Base-by-base conservation (phyloP, 2,329 filamentous ascomycete genomes). In the Eutypella sp. region DNA sequence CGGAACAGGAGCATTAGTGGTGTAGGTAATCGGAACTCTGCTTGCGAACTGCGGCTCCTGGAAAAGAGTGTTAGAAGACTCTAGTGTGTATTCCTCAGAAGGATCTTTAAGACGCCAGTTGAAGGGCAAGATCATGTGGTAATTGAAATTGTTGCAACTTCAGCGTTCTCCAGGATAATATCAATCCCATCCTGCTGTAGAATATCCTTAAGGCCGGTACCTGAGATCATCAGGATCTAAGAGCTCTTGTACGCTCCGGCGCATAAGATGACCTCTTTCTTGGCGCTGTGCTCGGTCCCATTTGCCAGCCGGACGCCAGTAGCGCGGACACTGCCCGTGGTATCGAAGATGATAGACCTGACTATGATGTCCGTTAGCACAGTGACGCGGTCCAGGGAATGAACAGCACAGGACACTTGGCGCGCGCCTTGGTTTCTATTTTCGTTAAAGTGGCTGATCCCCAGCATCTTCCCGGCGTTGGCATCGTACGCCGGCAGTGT, bases 81-180 rank as follows among this genome's bases (percentile, higher is more conserved):
- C 57, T 4, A 59, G 18, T 3, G 54, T 52, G 13, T 52, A 54
- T 13, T 57, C 58, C 23, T 49, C 44, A 2, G 54, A 54, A 2
- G 54, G 55, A 23, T 60, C 51, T 31, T 53, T 55, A n/a, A 60
- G 36, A 23, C 49, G 49, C 57, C 56, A 60, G 45, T 54, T 54
- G 29, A 55, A 47, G 23, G 50, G 47, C 20, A 60, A 2, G 41
- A 52, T 48, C 3, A 49, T 27, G 20, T 57, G 52, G 34, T 57
- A 53, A 29, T 51, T 53, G 41, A 54, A 51, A 23, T 54, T 55
- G 37, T 49, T 45, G 11, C 55, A 10, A 56, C 48, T 11, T 50
- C 38, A 16, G 55, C 42, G 37, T 19, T 50, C n/a, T 55, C 54
- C 3, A 53, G 42, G 23, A 51, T 54, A 3, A 38, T 37, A 13